Evolutionary conservation across 257 asterid species (phyloP).

Genomic region (Nicotiana benthamiana): DNA sequence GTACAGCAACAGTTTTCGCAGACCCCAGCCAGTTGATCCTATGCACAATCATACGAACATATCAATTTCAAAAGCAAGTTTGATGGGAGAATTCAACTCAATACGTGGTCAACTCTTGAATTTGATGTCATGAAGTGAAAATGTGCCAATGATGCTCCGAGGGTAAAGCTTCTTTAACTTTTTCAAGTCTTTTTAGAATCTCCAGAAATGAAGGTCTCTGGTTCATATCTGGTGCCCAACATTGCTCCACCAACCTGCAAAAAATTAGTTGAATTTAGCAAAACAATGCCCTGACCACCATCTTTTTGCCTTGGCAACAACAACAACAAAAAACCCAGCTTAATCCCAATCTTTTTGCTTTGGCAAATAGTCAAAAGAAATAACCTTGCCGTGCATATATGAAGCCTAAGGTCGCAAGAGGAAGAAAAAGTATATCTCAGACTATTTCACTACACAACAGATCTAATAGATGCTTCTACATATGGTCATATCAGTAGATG

Average conservation of each 20-base stretch:
- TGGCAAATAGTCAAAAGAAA: neutral
- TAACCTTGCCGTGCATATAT: neutral
- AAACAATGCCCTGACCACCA: neutral
- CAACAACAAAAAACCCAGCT: too few relatives aligned
- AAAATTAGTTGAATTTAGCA: neutral
- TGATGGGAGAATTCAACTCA: neutral
- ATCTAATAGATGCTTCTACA: neutral
- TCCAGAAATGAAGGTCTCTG: slow-evolving; percentile 82
- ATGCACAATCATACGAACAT: slow-evolving; percentile 15
- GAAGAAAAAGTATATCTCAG: neutral
- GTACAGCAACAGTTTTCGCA: slow-evolving; percentile 4
- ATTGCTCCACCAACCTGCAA: slow-evolving; percentile 52
- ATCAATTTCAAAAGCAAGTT: slow-evolving; percentile 1
- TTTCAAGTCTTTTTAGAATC: slow-evolving; percentile 69
- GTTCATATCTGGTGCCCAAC: slow-evolving; percentile 89
- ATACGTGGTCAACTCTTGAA: neutral
- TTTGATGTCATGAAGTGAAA: slow-evolving; percentile 33
- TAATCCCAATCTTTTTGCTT: too few relatives aligned
- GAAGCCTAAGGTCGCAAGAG: neutral
- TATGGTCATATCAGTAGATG: neutral
- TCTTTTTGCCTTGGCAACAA: neutral
- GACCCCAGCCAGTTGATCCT: slow-evolving; percentile 5
- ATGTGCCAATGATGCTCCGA: slow-evolving; percentile 65
- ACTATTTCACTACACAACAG: neutral
- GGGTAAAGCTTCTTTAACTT: slow-evolving; percentile 42